phyloP scores from a whole-genome alignment of 257 asterid genomes.

The Forsythia suspensa region DNA sequence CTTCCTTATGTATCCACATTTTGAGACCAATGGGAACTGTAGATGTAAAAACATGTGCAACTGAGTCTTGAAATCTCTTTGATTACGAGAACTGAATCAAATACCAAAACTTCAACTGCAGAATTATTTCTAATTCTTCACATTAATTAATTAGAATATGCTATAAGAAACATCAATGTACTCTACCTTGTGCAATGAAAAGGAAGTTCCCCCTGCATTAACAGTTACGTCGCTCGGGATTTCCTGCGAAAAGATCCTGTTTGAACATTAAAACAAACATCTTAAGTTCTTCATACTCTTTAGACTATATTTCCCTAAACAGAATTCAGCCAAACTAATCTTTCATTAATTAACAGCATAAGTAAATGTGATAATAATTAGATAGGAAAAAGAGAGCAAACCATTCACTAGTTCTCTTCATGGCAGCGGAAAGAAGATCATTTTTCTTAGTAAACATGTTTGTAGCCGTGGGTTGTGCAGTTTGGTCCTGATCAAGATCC shows the following conservation, averaged over 20 bases:
- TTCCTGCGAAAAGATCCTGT: slow-evolving; percentile 91
- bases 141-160: background rate
- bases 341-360: background rate
- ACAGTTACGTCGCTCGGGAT: slow-evolving; percentile 74
- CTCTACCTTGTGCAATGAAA: slow-evolving; percentile 78
- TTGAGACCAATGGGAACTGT: slow-evolving; percentile 87
- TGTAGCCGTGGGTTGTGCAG: slow-evolving; percentile 18
- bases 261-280: slow-evolving; percentile 9
- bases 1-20: slow-evolving; percentile 74
- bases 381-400: slow-evolving; percentile 23
- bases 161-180: background rate
- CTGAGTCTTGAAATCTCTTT: background rate
- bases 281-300: background rate
- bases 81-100: background rate
- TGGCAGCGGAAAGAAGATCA: slow-evolving; percentile 66
- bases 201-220: slow-evolving; percentile 64
- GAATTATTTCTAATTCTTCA: background rate
- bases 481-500: slow-evolving; percentile 35
- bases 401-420: slow-evolving; percentile 92
- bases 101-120: background rate
- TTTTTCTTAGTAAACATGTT: slow-evolving; percentile 62
- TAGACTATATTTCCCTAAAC: too few relatives aligned
- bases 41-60: background rate
- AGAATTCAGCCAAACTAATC: background rate
- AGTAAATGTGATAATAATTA: background rate